Evolutionary conservation across 2,329 filamentous ascomycete genomes (phyloP).

Genomic region (Rhinocladiella mackenziei): DNA sequence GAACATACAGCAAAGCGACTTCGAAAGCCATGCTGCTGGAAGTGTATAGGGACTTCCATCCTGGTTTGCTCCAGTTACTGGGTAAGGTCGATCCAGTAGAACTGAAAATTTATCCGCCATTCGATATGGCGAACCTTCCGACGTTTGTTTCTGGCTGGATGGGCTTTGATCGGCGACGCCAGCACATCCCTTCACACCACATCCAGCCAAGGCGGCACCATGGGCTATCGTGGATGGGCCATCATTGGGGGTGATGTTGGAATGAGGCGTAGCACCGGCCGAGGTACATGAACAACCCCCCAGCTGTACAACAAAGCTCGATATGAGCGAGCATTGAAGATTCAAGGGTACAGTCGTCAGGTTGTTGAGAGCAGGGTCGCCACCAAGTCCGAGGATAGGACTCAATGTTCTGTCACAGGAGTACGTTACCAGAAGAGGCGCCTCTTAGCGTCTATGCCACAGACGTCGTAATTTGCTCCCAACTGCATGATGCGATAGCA

Average conservation of each 20-base stretch:
- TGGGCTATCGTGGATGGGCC: conserved; percentile 55
- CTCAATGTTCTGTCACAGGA: too few relatives aligned
- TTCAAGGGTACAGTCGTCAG: conserved; percentile 34
- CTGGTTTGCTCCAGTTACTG: conserved; percentile 4
- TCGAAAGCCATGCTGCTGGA: conserved; percentile 9
- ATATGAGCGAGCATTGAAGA: conserved; percentile 52
- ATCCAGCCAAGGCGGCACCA: conserved; percentile 59
- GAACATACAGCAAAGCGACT: conserved; percentile 11
- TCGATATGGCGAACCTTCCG: conserved; percentile 50
- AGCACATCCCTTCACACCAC: conserved; percentile 59
- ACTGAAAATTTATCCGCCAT: conserved; percentile 55
- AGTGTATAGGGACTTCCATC: conserved; percentile 12
- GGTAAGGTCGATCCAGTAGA: conserved; percentile 32
- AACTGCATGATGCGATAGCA: too few relatives aligned
- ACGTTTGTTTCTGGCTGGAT: conserved; percentile 34
- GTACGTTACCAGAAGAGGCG: too few relatives aligned
- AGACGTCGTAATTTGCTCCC: too few relatives aligned
- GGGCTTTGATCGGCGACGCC: conserved; percentile 64
- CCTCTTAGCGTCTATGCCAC: too few relatives aligned
- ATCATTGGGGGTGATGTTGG: conserved; percentile 12
- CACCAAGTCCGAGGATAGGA: too few relatives aligned
- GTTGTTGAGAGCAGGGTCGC: too few relatives aligned
- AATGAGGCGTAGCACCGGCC: conserved; percentile 37
- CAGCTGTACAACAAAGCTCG: conserved; percentile 57
- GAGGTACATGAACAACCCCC: conserved; percentile 55